Base-by-base conservation (phyloP, 2,329 filamentous ascomycete species). In the Zymoseptoria brevis region DNA sequence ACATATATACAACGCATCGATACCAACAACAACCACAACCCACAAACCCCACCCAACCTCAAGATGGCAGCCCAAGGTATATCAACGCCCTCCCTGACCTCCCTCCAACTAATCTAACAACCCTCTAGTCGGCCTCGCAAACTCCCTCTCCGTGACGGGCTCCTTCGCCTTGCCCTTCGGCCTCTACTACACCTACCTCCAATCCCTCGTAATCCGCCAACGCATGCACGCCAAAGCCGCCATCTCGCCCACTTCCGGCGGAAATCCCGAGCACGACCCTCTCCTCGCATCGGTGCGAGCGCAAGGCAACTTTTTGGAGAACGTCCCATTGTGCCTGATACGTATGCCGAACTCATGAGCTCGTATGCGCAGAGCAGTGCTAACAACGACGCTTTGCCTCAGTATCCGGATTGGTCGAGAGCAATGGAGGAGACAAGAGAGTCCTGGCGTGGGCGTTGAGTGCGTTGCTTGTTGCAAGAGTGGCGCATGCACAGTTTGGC, bases 61-160 rank as follows among this genome's bases (percentile, higher is more conserved):
- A 35, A 9, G 1, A 35, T 35, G 30, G 30, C 30, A 35, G 13
- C 30, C 8, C 30, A 35, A 35, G 30, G 30, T 35, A 35, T 24
- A 35, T 24, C 22, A 24, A 24, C 30, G 30, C 30, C 8, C 30
- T 35, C 22, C 3, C 13, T 8, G 6, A 35, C 13, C 6, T 2
- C 13, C 30, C 22, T 52, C 19, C 21, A 52, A 8, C 19, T 29
- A 2, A 16, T 8, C 50, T 52, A 2, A 77, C 66, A 8, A 75
- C 69, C 1, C 69, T 72, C 53, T 76, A 70, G 60, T 75, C 50
- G 57, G 53, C 53, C 51, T 64, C 50, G 55, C 54, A 49, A 52
- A 54, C 24, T 54, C 50, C 4, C 57, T 63, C 22, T 61, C 62
- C 22, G 45, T 63, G 9, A 64, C 62, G 21, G 24, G 58, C 4